Percentiles rank a stretch among this genome's conserved stretches.
phyloP scores from a whole-genome alignment of 805 yeast species.

The Dipodascus albidus region DNA sequence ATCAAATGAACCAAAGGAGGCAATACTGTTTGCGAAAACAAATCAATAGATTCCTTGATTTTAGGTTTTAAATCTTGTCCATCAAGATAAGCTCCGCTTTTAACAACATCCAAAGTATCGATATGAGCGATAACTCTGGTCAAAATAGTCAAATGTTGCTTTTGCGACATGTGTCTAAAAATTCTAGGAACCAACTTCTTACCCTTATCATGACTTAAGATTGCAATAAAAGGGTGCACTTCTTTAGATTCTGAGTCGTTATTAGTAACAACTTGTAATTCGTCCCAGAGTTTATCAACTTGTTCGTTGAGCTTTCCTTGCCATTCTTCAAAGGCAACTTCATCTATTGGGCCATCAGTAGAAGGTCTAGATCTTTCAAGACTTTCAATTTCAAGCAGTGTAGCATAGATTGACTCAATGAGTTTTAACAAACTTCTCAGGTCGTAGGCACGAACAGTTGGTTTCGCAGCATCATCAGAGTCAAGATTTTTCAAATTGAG shows the following conservation, averaged over 20 bases:
- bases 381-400: slow-evolving; percentile 71
- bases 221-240: slow-evolving; percentile 72
- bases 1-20: slow-evolving; percentile 76
- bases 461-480: slow-evolving; percentile 20
- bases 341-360: slow-evolving; percentile 12
- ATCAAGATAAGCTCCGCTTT: slow-evolving; percentile 58
- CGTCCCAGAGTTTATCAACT: slow-evolving; percentile 52
- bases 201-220: slow-evolving; percentile 76
- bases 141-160: slow-evolving; percentile 64
- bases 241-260: slow-evolving; percentile 36
- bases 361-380: slow-evolving; percentile 42
- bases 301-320: slow-evolving; percentile 20
- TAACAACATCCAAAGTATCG: slow-evolving; percentile 65
- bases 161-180: slow-evolving; percentile 67
- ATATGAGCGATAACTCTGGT: slow-evolving; percentile 72
- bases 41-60: slow-evolving; percentile 50
- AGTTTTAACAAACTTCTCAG: slow-evolving; percentile 46
- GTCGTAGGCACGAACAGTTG: slow-evolving; percentile 17
- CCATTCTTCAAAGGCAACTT: slow-evolving; percentile 23
- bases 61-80: slow-evolving; percentile 26
- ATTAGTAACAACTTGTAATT: slow-evolving; percentile 56
- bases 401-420: slow-evolving; percentile 69
- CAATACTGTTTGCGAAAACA: slow-evolving; percentile 69
- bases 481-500: slow-evolving; percentile 34
- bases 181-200: slow-evolving; percentile 81